Base-by-base conservation (phyloP, 2,329 filamentous ascomycete genomes). In the Colletotrichum costaricense region DNA sequence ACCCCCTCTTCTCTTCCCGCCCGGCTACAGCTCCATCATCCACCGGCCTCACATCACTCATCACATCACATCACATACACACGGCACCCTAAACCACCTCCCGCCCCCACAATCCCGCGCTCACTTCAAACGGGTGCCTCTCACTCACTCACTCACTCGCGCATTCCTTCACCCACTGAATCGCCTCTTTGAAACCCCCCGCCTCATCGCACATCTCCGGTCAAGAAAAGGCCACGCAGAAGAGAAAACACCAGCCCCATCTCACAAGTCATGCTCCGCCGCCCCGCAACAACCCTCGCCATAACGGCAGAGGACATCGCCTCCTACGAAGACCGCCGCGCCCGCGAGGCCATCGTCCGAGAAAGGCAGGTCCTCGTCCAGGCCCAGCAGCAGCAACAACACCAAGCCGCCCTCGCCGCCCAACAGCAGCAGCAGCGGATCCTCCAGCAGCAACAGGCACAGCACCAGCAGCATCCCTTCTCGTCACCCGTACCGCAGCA, bases 271-370 rank as follows among this genome's bases (percentile, higher is more conserved):
- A 92, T 93, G 91, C 90, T 93, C 76, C 90, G 91, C 77, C 90
- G 93, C 58, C 88, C 90, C 19, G 88, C 93, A 12, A 95, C 93
- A 59, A 89, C 89, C 16, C 89, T 95, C 75, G 86, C 88, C 67
- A 88, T 94, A 75, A 94, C 92, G 2, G 86, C 90, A 60, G 91
- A 93, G 79, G 93, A 95, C 81, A 87, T 94, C 52, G 91, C 92
- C 52, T 86, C 88, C 67, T 94, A 93, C 83, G 92, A 94, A 79
- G 91, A 92, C 80, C 87, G 87, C 33, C 88, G 91, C 74, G 84
- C 84, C 28, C 82, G 82, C 66, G 82, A 86, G 74, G 83, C 82
- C 38, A 67, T 74, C 46, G 68, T 74, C 62, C 72, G 72, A 57
- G 72, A 74, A 42, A 49, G 72, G 6, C 72, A 75, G 73, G 69